A percentile compares a stretch with the other conserved stretches of the same genome.
These are phyloP conservation scores for Xylaria digitata DNA, from an alignment of 2,329 filamentous ascomycete species.

Conservation along the genomic window DNA sequence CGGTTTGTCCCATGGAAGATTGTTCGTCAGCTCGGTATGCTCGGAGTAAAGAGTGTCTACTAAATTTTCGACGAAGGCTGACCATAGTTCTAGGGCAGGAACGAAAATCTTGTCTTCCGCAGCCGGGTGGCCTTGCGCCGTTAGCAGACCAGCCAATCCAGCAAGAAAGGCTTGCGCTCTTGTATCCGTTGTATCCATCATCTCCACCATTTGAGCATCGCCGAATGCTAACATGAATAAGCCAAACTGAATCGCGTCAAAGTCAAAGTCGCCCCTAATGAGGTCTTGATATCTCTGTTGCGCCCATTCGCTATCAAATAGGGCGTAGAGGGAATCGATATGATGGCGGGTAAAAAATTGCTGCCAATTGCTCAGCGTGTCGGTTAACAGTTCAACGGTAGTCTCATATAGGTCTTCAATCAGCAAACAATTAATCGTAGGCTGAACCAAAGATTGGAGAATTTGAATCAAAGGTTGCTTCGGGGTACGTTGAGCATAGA, in stretches of 20 bases:
- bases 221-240: conserved; percentile 76
- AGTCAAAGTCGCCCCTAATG: conserved; percentile 69
- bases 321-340: conserved; percentile 65
- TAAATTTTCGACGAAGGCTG: conserved; percentile 76
- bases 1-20: conserved; percentile 65
- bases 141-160: conserved; percentile 73
- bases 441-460: conserved; percentile 69
- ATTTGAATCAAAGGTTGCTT: conserved; percentile 67
- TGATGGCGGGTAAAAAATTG: conserved; percentile 70
- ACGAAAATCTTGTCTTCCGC: conserved; percentile 81
- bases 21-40: conserved; percentile 60
- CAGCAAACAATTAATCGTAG: conserved; percentile 70
- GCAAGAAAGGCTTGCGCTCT: conserved; percentile 65
- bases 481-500: conserved; percentile 74
- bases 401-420: conserved; percentile 68
- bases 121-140: conserved; percentile 73
- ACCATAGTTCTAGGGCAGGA: conserved; percentile 83
- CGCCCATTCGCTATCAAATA: conserved; percentile 72
- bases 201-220: conserved; percentile 70
- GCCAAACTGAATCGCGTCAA: conserved; percentile 73
- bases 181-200: conserved; percentile 65
- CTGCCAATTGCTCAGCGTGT: conserved; percentile 73
- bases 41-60: conserved; percentile 67
- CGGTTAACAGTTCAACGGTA: conserved; percentile 72
- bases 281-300: conserved; percentile 65